Evolutionary conservation across 495 filamentous ascomycete genomes (phyloP), one percentile per base, ranked within the genome.

Genomic region (Tuber calosporum): DNA sequence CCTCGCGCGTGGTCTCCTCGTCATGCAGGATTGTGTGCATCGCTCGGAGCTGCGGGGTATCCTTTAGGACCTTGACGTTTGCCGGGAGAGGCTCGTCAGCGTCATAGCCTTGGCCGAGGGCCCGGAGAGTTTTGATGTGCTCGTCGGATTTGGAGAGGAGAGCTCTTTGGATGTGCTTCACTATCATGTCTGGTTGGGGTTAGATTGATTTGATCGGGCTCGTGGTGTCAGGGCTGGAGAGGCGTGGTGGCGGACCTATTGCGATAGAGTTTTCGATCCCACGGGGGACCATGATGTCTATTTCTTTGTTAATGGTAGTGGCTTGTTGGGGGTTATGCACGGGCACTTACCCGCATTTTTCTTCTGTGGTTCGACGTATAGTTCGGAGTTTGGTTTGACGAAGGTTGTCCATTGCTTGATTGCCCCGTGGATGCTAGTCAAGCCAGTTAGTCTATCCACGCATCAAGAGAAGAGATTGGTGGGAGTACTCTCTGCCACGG

Each of bases 351-450:
- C 87, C 73, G 93, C 93, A 73, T 93, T 88, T 72, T 91, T 88
- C 37, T 93, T 87, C 80, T 99, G 95, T 66, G 96, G 95, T 75
- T 96, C 89, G 68, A 99, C 95, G 81, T 87, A 97, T 84, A 87
- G 86, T 74, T 93, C 91, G 77, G 93, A 97, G 74, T 97, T 97
- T 5, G 95, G 95, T 83, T 99, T 99, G 11, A 99, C 95, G 82
- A 90, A 99, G 45, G 82, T 82, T 81, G 97, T 97, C 95, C 95
- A 99, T 83, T 99, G 95, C 82, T 98, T 98, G 79, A 98, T 94
- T 79, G 93, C 94, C 53, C 95, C 95, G 76, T 97, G 92, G 72
- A 97, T 89, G 74, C 80, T 81, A 4, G 34, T 34, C 36, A 70
- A 30, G 20, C 62, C 30, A 73, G 69, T 67, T 72, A 66, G 38